phyloP scores from a whole-genome alignment of 1,139 yeast species.

The Geotrichum histeridarum region DNA sequence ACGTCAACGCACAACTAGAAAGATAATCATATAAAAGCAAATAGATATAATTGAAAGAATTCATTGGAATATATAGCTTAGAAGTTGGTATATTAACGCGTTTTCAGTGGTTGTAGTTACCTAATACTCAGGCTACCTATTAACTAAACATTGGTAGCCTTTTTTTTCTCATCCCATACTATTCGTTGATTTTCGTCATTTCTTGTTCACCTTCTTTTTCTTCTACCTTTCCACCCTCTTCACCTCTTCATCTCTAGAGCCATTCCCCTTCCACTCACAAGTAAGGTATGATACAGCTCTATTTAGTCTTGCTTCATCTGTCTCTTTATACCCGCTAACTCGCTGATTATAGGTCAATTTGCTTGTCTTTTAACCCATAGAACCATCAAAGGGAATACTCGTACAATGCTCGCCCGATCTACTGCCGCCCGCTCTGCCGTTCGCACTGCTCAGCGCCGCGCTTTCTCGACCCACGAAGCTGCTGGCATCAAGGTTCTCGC shows the following conservation, averaged over 20 bases:
- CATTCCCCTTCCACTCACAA: not conserved
- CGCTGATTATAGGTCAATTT: not conserved
- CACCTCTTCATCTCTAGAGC: constrained; percentile 6
- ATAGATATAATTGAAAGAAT: not conserved
- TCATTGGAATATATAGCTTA: too few relatives aligned
- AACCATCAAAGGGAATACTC: not conserved
- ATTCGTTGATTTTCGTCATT: constrained; percentile 15
- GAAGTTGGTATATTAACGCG: too few relatives aligned
- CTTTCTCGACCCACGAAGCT: constrained; percentile 32
- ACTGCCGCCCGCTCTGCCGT: constrained; percentile 9
- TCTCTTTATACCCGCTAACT: not conserved
- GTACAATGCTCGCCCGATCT: constrained; percentile 18
- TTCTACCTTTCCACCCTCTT: constrained; percentile 5
- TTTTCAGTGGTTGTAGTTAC: too few relatives aligned
- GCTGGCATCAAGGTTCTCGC: constrained; percentile 43
- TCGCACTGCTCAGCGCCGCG: constrained; percentile 23
- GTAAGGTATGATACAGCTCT: constrained; percentile 1
- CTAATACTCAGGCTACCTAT: too few relatives aligned
- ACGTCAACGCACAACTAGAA: not conserved
- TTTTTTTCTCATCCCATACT: constrained; percentile 16
- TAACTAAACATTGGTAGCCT: not conserved
- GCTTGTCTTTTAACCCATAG: not conserved
- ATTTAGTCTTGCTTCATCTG: not conserved
- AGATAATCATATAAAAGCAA: not conserved
- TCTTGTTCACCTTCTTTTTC: constrained; percentile 6